Conservation (phyloP, 1,284 basidiomycete species). For the Moniliella sp. region DNA sequence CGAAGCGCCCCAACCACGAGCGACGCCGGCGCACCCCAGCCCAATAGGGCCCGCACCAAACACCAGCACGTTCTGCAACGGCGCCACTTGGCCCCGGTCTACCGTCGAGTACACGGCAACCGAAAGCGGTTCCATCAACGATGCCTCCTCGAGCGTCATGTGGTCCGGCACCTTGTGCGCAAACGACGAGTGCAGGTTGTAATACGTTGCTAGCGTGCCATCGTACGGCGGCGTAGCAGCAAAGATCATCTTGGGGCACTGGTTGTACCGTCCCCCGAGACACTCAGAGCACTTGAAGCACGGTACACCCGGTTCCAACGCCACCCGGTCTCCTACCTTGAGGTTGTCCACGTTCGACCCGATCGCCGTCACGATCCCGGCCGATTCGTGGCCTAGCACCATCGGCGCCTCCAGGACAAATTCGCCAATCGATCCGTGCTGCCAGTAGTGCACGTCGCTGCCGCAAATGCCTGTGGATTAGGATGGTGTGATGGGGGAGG, state of each 20-base stretch:
- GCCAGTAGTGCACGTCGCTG: conserved; percentile 42
- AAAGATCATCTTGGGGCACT: conserved; percentile 57
- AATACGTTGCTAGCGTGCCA: conserved; percentile 56
- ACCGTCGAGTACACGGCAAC: conserved; percentile 74
- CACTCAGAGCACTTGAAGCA: conserved; percentile 44
- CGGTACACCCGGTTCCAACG: conserved; percentile 58
- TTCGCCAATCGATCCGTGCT: conserved; percentile 38
- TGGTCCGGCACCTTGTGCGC: conserved; percentile 35
- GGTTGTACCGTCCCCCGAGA: conserved; percentile 32
- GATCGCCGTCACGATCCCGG: conserved; percentile 43
- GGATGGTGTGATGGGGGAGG: conserved; percentile 6
- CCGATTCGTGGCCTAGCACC: conserved; percentile 48
- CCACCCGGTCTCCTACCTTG: conserved; percentile 61
- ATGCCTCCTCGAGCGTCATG: conserved; percentile 37
- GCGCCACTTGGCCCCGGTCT: conserved; percentile 50
- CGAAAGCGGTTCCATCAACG: conserved; percentile 70
- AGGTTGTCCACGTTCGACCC: conserved; percentile 50
- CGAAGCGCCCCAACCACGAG: conserved; percentile 44
- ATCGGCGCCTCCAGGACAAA: conserved; percentile 57
- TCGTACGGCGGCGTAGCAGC: conserved; percentile 74
- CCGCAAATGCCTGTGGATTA: conserved; percentile 51
- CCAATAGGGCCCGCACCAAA: conserved; percentile 80
- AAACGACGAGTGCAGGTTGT: conserved; percentile 26
- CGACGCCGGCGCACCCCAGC: conserved; percentile 72
- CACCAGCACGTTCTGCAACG: conserved; percentile 37